phyloP scores from a whole-genome alignment of 768 basidiomycete species.

The Brasilioporus rufonigricans region DNA sequence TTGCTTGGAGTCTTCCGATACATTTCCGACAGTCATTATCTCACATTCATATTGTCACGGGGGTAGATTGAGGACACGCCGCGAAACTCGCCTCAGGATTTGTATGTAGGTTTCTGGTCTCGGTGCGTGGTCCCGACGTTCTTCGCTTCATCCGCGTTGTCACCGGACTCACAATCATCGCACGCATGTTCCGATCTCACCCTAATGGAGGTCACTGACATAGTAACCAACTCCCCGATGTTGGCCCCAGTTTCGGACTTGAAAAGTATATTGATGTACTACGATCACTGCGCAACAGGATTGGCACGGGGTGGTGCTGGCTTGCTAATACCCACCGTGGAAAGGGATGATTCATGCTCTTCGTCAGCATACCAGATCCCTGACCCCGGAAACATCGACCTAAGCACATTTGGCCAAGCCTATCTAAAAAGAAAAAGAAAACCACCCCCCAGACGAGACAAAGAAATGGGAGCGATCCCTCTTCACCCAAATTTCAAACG shows the following conservation, averaged over 20 bases:
- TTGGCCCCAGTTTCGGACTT: background rate
- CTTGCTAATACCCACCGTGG: background rate
- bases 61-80: no score
- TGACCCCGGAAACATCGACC: background rate
- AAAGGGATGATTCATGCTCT: background rate
- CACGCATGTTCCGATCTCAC: no score
- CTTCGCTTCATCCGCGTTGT: no score
- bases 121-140: no score
- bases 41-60: no score
- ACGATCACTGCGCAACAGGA: constrained; percentile 1
- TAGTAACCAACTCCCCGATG: no score
- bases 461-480: background rate
- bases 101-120: no score
- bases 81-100: no score
- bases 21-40: no score
- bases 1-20: no score
- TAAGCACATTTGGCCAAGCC: background rate
- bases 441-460: background rate
- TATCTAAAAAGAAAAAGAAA: background rate
- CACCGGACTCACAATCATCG: no score
- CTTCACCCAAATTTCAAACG: background rate
- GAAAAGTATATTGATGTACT: background rate
- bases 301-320: background rate
- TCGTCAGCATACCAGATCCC: background rate
- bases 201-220: no score